phyloP scores from a whole-genome alignment of 2,329 filamentous ascomycete species.

The Claviceps pazoutovae region DNA sequence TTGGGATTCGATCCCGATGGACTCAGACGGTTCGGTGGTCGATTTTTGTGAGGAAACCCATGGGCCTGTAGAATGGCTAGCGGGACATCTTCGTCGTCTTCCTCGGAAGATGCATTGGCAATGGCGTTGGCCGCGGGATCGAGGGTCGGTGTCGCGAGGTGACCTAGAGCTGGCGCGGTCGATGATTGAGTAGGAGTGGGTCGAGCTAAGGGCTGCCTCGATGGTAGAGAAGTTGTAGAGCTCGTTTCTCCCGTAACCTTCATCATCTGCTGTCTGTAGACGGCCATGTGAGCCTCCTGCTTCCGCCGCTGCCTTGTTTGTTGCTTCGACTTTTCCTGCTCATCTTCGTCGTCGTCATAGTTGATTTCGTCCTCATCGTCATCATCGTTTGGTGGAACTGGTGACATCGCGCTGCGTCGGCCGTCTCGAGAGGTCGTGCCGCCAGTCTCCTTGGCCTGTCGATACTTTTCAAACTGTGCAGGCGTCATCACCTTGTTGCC shows the following conservation, averaged over 20 bases:
- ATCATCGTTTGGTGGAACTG: constrained; percentile 38
- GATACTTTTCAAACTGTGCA: constrained; percentile 71
- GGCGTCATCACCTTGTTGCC: constrained; percentile 78
- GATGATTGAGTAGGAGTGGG: constrained; percentile 41
- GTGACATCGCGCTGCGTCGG: constrained; percentile 7
- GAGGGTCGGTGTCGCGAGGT: constrained; percentile 22
- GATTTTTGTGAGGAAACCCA: constrained; percentile 68
- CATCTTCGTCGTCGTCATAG: constrained; percentile 66
- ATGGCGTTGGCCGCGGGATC: constrained; percentile 29
- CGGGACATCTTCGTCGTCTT: constrained; percentile 83
- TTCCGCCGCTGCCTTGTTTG: constrained; percentile 66
- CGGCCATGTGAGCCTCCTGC: constrained; percentile 79
- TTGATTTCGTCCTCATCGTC: constrained; percentile 51
- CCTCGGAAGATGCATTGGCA: constrained; percentile 53
- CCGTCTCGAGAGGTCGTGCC: constrained; percentile 27
- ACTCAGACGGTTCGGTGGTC: constrained; percentile 55
- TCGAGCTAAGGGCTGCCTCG: constrained; percentile 26
- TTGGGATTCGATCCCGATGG: constrained; percentile 59
- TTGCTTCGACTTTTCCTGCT: constrained; percentile 59
- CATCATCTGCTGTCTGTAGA: constrained; percentile 93
- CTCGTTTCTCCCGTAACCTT: constrained; percentile 71
- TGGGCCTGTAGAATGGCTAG: constrained; percentile 78
- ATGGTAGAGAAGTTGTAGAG: constrained; percentile 5
- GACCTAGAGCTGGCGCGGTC: constrained; percentile 47
- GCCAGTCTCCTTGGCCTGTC: constrained; percentile 57